Base-by-base conservation (phyloP, 225 moss, liverwort and hornwort species). In the Marchantia paleacea region DNA sequence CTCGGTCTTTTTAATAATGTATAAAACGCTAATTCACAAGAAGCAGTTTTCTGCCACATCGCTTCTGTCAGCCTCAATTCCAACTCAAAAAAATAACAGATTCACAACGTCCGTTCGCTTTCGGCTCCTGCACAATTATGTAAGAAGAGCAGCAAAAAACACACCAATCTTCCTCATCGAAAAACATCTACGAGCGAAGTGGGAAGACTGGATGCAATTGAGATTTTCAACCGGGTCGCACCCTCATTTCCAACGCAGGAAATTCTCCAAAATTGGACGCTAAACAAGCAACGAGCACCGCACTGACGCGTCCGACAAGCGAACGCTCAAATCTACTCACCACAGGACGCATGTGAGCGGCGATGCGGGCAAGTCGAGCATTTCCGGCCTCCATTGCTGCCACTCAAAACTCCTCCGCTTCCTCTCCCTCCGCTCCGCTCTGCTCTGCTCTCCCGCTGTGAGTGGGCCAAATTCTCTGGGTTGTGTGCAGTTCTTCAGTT, bases 281-380 rank as follows among this genome's bases (percentile, higher is more conserved):
- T 3, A 52, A 16, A 5, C 49, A 51, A 6, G 52, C 49, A 73
- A 73, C n/a, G 72, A 10, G 0, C 7, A 72, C 18, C 25, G n/a
- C 25, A 1, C 25, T 65, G 25, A 13, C 19, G 7, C 69, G 6
- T 13, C 15, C 10, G 6, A 52, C 9, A 54, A 71, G 30, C 26
- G 26, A 75, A 15, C 4, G 64, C n/a, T 24, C 8, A 57, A 58
- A 47, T 78, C 75, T 24, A 75, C 82, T 14, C 85, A 87, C 87
- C 82, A 83, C 82, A 16, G 85, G 85, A 49, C 31, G 83, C 86
- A 96, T 84, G 87, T 96, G 96, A 20, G 92, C 90, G 20, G 94
- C 90, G 81, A 96, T 94, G 83, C 96, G 91, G 29, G 92, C 87
- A 30, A 96, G 71, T 10, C 96, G 90, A 47, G 81, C 89, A 75